Base-by-base conservation (phyloP, 192 early-diverging fungal genomes). In the Backusella parvicylindrica region DNA sequence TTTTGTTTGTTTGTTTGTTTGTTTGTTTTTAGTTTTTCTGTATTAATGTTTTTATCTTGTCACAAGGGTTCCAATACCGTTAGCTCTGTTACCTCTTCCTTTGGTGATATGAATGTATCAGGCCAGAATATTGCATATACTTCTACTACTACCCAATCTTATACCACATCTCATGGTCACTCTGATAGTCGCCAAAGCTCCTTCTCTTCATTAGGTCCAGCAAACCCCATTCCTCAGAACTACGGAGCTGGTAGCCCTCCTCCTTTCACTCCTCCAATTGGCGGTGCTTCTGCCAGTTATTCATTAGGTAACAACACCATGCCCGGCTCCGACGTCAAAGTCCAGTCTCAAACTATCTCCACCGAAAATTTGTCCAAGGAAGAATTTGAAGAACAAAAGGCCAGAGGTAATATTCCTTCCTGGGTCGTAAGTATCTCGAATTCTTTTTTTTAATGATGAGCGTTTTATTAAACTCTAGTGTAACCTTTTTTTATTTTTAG, bases 241-340 rank as follows among this genome's bases (percentile, higher is more conserved):
- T 81, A 81, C 63, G 80, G 80, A 31, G 32, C 69, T 21, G 80
- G 76, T 18, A 60, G 13, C 23, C 80, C 80, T 31, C 80, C 80
- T 68, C 80, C 80, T 11, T 81, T 81, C 43, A 65, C 32, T 37
- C 74, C 78, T n/a, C 78, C 56, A 43, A 38, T 68, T 41, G n/a
- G 69, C 11, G 43, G 40, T 41, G 47, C 68, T 31, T 68, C 71
- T 32, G 68, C 68, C 50, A 50, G 28, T 9, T 35, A 64, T 5
- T 60, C 68, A 70, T 7, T 33, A 16, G 18, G 28, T 41, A 31
- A 60, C 49, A 33, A 18, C 63, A 70, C 33, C 23, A 64, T 28
- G 28, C 43, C 66, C 9, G 66, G 53, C 3, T 23, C 53, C 13
- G 13, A 28, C 12, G 11, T 60, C 15, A 67, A 64, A 32, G 28